Percentiles rank a stretch among this genome's conserved stretches.
phyloP scores from a whole-genome alignment of 441 rosid species.

The Gossypium davidsonii region DNA sequence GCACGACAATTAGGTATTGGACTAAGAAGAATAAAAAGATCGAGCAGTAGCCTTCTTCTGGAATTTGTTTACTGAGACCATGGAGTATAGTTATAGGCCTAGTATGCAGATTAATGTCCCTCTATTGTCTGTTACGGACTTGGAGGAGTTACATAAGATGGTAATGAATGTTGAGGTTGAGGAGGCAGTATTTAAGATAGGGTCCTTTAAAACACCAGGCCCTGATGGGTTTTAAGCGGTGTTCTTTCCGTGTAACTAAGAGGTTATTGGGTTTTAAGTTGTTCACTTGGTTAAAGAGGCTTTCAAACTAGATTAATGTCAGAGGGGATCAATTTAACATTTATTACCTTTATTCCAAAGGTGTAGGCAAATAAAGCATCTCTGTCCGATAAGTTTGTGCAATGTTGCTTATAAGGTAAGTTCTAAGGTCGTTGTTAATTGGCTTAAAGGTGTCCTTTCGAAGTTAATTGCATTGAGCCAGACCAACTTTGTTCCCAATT shows the following conservation, averaged over 20 bases:
- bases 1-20: too few species aligned
- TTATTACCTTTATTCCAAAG: neutral
- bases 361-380: neutral
- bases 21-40: too few species aligned
- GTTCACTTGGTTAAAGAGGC: too few species aligned
- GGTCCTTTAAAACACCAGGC: neutral
- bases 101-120: neutral
- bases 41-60: too few species aligned
- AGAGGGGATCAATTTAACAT: neutral
- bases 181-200: neutral
- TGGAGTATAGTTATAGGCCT: neutral
- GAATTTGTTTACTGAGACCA: neutral
- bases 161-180: neutral
- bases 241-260: neutral
- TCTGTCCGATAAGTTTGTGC: neutral
- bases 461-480: too few species aligned
- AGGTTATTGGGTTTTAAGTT: too few species aligned
- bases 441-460: too few species aligned
- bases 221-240: neutral
- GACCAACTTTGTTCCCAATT: too few species aligned
- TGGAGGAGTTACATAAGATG: neutral
- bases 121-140: neutral
- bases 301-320: too few species aligned
- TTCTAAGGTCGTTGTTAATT: too few species aligned
- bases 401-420: neutral